Percentiles rank a stretch among this genome's conserved stretches.
Conservation (phyloP, 306 rosid genomes). For the Luffa aegyptiaca region DNA sequence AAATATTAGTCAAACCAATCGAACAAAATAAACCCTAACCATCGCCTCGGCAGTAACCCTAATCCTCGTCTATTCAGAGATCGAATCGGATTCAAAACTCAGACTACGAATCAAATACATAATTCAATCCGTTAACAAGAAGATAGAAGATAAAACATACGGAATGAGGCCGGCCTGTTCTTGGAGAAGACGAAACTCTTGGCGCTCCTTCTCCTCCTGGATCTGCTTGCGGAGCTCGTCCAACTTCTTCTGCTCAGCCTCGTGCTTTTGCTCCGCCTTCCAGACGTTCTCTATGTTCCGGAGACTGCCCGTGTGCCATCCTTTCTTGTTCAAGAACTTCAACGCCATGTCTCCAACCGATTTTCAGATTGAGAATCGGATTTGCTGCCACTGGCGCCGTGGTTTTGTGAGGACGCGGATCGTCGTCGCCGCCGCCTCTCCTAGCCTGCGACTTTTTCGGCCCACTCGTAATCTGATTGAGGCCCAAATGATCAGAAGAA, state of each 20-base stretch:
- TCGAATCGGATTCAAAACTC: neutral
- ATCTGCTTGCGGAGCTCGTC: constrained; percentile 95
- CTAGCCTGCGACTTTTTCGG: neutral
- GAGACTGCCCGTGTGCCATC: constrained; percentile 98
- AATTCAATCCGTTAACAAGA: neutral
- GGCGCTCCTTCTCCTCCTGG: constrained; percentile 70
- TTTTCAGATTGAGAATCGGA: neutral
- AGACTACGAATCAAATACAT: neutral
- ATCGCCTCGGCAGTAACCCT: neutral
- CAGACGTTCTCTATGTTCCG: constrained; percentile 92
- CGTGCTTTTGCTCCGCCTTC: constrained; percentile 97
- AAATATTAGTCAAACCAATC: neutral
- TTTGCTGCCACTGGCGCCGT: neutral
- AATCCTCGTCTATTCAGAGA: neutral
- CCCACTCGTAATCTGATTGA: neutral
- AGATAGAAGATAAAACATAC: constrained; percentile 24
- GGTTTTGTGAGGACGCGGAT: neutral
- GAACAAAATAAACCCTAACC: constrained; percentile 9
- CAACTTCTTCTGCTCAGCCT: constrained; percentile 73
- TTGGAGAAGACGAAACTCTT: constrained; percentile 88
- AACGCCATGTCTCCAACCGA: constrained; percentile 42
- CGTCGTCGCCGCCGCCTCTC: neutral
- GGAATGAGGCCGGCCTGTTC: constrained; percentile 92
- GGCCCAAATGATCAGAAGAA: neutral
- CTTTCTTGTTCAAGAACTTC: constrained; percentile 95